Percentiles rank a stretch among this genome's conserved stretches.
Conservation (phyloP, 768 basidiomycete species). For the Leucosporidium scottii region DNA sequence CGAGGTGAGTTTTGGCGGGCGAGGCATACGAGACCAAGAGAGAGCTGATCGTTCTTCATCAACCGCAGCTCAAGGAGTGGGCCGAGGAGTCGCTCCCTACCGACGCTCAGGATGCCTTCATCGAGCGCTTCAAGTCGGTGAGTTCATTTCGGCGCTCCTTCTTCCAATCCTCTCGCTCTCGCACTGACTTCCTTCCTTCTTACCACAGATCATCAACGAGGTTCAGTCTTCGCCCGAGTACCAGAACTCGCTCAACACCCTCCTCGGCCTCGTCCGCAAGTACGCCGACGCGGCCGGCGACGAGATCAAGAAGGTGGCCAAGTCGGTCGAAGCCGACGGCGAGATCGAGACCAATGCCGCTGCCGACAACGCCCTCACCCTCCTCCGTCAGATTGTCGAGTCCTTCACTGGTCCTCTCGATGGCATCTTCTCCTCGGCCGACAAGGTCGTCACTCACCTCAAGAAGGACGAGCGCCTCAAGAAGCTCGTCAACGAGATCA, state of each 20-base stretch:
- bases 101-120: conserved; percentile 43
- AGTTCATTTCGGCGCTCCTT: not conserved
- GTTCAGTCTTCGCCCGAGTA: conserved; percentile 43
- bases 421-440: conserved; percentile 38
- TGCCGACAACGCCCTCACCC: conserved; percentile 42
- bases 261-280: conserved; percentile 43
- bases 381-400: conserved; percentile 44
- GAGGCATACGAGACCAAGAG: not conserved
- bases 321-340: conserved; percentile 34
- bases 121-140: conserved; percentile 41
- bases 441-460: conserved; percentile 42
- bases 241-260: conserved; percentile 42
- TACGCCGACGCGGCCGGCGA: conserved; percentile 42
- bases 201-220: conserved; percentile 38
- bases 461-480: conserved; percentile 42
- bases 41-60: not conserved
- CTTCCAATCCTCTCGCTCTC: not conserved
- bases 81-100: conserved; percentile 44
- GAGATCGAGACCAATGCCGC: conserved; percentile 40
- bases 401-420: conserved; percentile 42
- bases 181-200: not conserved
- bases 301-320: conserved; percentile 36
- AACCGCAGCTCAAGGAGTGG: conserved; percentile 11
- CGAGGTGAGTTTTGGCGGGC: conserved; percentile 7
- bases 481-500: conserved; percentile 41